Conservation (phyloP, 768 basidiomycete genomes). For the Tylopilus felleus region DNA sequence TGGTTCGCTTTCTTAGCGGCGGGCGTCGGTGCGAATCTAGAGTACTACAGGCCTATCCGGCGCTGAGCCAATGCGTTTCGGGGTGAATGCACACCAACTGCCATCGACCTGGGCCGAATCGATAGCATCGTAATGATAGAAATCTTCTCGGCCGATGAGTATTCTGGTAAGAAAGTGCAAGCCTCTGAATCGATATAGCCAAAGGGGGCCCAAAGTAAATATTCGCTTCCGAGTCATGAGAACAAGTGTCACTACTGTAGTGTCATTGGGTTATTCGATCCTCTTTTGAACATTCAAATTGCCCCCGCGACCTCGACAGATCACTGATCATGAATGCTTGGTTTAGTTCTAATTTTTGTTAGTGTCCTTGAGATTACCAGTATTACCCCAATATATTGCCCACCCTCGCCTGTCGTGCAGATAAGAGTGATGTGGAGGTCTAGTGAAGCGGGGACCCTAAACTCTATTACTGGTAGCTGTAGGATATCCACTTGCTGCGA, state of each 20-base stretch:
- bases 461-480: constrained; percentile 31
- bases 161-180: not conserved
- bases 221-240: constrained; percentile 8
- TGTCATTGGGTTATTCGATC: not conserved
- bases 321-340: constrained; percentile 1
- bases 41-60: not conserved
- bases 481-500: constrained; percentile 13
- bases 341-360: constrained; percentile 4
- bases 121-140: not conserved
- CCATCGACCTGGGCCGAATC: not conserved
- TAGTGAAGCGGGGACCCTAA: constrained; percentile 25
- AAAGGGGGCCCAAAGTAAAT: constrained; percentile 1
- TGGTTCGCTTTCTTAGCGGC: not conserved
- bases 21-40: not conserved
- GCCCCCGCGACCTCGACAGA: not conserved
- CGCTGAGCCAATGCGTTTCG: not conserved
- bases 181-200: not conserved
- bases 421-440: constrained; percentile 2
- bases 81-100: not conserved
- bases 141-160: not conserved
- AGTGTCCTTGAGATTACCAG: not conserved
- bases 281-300: constrained; percentile 3
- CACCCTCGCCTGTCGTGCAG: not conserved
- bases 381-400: too few relatives aligned
- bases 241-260: constrained; percentile 2